phyloP scores from a whole-genome alignment of 495 filamentous ascomycete genomes.

The Xylaria venustula region DNA sequence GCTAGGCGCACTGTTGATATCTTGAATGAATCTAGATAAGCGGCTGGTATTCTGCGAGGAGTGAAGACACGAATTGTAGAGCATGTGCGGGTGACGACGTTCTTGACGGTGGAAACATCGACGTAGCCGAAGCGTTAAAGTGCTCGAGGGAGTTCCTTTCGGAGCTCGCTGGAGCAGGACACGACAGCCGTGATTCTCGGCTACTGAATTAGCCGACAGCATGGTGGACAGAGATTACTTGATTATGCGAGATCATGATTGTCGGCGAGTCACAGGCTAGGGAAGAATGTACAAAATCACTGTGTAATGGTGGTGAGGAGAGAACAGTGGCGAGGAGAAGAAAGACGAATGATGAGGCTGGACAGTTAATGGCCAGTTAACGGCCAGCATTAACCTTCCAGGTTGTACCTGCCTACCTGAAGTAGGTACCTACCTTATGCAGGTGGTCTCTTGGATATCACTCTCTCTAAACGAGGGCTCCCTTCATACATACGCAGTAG shows the following conservation, averaged over 20 bases:
- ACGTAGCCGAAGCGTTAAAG: conserved; percentile 18
- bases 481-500: too few species aligned
- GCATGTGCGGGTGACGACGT: not conserved
- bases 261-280: too few species aligned
- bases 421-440: not conserved
- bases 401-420: too few species aligned
- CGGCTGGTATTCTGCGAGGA: not conserved
- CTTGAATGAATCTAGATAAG: not conserved
- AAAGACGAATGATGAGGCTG: not conserved
- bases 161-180: conserved; percentile 13
- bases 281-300: not conserved
- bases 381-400: too few species aligned
- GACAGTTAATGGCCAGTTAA: not conserved
- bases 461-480: too few species aligned
- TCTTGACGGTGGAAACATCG: conserved; percentile 7
- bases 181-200: conserved; percentile 9
- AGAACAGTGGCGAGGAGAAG: too few species aligned
- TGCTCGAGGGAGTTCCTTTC: conserved; percentile 19
- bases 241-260: not conserved
- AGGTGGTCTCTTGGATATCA: too few species aligned
- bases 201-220: conserved; percentile 10
- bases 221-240: conserved; percentile 10
- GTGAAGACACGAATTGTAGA: not conserved
- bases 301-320: not conserved
- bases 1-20: not conserved